Evolutionary conservation across 495 filamentous ascomycete genomes (phyloP), one percentile per base, ranked within the genome.

Genomic region (Saxispiralis lemnorum): DNA sequence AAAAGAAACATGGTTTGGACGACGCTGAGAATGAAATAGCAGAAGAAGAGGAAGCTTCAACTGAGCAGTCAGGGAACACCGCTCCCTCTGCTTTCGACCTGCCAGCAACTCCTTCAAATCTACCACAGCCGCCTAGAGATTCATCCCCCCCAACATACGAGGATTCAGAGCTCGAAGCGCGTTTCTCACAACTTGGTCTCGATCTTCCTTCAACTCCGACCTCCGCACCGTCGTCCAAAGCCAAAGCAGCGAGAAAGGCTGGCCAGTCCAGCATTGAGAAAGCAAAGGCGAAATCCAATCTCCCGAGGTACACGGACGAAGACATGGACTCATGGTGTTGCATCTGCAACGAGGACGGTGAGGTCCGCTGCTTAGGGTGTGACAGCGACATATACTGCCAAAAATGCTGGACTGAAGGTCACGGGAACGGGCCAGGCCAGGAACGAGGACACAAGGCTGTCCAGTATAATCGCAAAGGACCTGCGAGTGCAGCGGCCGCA

Each of bases 321-420:
- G 76, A 82, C 47, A 66, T 76, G 43, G 72, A 72, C 37, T 71
- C 62, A 17, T 82, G 78, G 78, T 83, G 79, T 54, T 64, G 70
- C 12, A 79, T 81, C 36, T 83, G 79, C 51, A 72, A 72, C 24
- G 73, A 75, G 31, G 76, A 82, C 49, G 77, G 75, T 2, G 67
- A 67, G 3, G 60, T 82, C 10, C 56, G 59, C 39, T 83, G 79
- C 52, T 40, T 67, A 2, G 78, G 73, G 10, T 82, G 79, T 52
- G 75, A 76, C 44, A 66, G 64, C 7, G 76, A 81, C 44, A 54
- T 76, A 14, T 83, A 79, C 52, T 83, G 79, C 56, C 63, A 59
- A 9, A 54, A 66, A 6, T 82, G 79, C 59, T 83, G 77, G 78
- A 63, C 60, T 38, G 79, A 80, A 51, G 78, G 79, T 54, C 79